These are phyloP conservation scores for Rhodamnia rubescens DNA, from an alignment of 345 rosid genomes.

Conservation along the genomic window DNA sequence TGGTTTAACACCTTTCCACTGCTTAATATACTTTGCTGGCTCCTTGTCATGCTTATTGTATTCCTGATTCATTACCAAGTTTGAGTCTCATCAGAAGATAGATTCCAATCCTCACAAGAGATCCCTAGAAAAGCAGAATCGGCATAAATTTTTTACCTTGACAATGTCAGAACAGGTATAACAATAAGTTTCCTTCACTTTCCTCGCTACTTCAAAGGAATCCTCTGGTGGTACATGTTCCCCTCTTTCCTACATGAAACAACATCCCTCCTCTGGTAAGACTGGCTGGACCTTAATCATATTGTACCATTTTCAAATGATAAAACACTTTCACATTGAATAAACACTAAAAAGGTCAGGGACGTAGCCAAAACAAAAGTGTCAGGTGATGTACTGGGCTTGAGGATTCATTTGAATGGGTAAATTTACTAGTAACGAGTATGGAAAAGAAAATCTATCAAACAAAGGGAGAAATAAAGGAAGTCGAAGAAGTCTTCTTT, in stretches of 20 bases:
- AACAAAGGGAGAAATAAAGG: background rate
- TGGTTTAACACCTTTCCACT: conserved; percentile 87
- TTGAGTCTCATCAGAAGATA: background rate
- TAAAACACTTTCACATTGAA: background rate
- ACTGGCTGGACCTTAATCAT: background rate
- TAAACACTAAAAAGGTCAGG: background rate
- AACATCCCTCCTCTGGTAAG: background rate
- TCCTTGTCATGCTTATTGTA: conserved; percentile 96
- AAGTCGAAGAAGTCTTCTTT: background rate
- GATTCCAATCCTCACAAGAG: background rate
- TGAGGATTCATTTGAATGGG: background rate
- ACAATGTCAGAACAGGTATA: conserved; percentile 93
- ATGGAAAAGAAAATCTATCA: background rate
- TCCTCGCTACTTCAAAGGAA: conserved; percentile 87
- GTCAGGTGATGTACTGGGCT: background rate
- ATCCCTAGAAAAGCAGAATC: background rate
- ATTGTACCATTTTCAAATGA: background rate
- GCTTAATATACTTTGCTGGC: conserved; percentile 81
- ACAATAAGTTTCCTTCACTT: conserved; percentile 88
- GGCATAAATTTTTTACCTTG: conserved; percentile 37
- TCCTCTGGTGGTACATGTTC: conserved; percentile 97
- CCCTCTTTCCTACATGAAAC: conserved; percentile 76
- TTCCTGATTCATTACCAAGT: conserved; percentile 39
- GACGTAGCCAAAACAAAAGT: background rate
- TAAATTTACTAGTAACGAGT: background rate